Conservation (phyloP, 2,329 filamentous ascomycete genomes). For the Amesomyces nigricolor region DNA sequence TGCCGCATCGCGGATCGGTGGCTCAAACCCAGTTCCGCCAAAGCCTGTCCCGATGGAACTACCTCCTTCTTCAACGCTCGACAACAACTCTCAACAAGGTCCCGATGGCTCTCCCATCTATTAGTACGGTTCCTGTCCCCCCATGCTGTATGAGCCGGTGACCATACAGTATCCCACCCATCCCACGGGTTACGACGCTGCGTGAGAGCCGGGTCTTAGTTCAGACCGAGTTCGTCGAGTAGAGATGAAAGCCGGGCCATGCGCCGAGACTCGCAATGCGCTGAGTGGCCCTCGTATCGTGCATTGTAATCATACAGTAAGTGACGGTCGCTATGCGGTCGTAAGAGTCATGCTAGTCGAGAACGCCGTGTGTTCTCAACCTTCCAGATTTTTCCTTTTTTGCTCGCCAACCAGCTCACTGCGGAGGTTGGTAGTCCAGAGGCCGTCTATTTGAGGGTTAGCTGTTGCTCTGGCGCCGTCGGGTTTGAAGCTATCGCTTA, state of each 20-base stretch:
- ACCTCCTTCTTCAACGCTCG: background rate
- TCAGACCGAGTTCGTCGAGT: background rate
- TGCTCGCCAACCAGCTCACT: slow-evolving; percentile 22
- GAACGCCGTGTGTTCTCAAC: slow-evolving; percentile 26
- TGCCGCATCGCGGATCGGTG: background rate
- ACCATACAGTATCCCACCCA: background rate
- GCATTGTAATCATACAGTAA: slow-evolving; percentile 18
- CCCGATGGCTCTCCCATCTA: background rate
- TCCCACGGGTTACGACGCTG: background rate
- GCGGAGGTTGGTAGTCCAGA: slow-evolving; percentile 74
- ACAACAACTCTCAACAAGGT: background rate
- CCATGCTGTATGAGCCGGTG: background rate
- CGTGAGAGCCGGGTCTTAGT: background rate
- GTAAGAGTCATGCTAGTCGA: slow-evolving; percentile 25
- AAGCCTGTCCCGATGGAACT: background rate
- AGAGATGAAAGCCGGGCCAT: background rate
- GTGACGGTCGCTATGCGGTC: slow-evolving; percentile 28
- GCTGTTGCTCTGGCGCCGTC: background rate
- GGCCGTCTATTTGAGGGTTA: slow-evolving; percentile 55
- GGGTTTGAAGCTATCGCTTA: slow-evolving; percentile 43
- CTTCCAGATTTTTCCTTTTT: slow-evolving; percentile 7
- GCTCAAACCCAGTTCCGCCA: background rate
- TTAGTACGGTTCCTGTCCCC: background rate
- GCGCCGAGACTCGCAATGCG: background rate
- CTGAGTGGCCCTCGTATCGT: slow-evolving; percentile 1